These are phyloP conservation scores for Termitomyces sp. DNA, from an alignment of 768 basidiomycete species.

Conservation along the genomic window DNA sequence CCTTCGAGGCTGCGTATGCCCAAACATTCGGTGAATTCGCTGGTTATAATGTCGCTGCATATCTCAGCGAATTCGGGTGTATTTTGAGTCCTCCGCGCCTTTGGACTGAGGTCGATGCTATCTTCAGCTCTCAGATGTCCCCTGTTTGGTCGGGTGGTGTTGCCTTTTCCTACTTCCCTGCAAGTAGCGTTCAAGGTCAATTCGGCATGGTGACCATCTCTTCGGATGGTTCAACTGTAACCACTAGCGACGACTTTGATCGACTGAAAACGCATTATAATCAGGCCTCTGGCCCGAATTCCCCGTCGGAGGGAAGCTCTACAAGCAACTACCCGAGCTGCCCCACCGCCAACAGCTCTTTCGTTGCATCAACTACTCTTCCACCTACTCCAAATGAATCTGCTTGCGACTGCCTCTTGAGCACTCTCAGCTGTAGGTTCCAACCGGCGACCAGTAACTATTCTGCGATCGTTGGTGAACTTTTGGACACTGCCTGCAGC, in stretches of 20 bases:
- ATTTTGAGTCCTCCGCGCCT: constrained; percentile 57
- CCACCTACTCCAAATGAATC: constrained; percentile 83
- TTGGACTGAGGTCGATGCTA: constrained; percentile 77
- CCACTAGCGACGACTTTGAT: constrained; percentile 64
- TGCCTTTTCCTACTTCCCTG: constrained; percentile 90
- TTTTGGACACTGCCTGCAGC: constrained; percentile 75
- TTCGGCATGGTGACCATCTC: constrained; percentile 88
- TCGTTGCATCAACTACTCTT: constrained; percentile 65
- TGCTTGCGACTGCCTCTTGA: constrained; percentile 77
- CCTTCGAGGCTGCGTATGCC: constrained; percentile 56
- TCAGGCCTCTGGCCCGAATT: constrained; percentile 56
- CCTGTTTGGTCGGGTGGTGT: constrained; percentile 86
- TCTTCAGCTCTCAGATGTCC: constrained; percentile 73
- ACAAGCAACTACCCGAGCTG: constrained; percentile 61
- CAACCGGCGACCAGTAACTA: constrained; percentile 62
- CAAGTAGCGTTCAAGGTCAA: constrained; percentile 63
- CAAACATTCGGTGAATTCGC: constrained; percentile 53
- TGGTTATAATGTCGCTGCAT: constrained; percentile 74
- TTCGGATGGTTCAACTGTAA: constrained; percentile 62
- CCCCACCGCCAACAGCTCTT: constrained; percentile 56
- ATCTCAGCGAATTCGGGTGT: constrained; percentile 90
- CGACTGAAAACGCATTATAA: constrained; percentile 63
- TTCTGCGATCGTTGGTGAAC: constrained; percentile 53
- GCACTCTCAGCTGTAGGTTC: constrained; percentile 71
- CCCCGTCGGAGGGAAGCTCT: constrained; percentile 46